Evolutionary conservation across 2,329 filamentous ascomycete species (phyloP).

Genomic region (Didymella sp.): DNA sequence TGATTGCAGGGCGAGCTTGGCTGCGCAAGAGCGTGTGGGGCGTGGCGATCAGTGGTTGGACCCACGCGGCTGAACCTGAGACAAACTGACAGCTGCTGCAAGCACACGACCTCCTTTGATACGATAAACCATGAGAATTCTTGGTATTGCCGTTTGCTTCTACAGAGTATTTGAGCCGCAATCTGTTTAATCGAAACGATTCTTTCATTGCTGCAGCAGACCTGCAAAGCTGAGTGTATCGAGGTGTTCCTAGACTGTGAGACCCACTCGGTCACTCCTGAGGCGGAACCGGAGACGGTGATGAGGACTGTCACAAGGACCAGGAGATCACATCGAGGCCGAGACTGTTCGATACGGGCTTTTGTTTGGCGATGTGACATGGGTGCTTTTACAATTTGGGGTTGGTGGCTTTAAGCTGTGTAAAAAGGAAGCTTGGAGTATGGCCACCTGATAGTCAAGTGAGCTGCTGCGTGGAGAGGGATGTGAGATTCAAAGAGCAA

Average conservation of each 20-base stretch:
- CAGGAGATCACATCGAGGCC: not conserved
- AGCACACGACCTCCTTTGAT: not conserved
- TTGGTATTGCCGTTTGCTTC: not conserved
- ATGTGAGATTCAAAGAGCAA: too few species aligned
- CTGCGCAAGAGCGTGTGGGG: conserved; percentile 4
- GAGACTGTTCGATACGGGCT: not conserved
- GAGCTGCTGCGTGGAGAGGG: too few species aligned
- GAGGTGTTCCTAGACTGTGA: not conserved
- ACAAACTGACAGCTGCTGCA: conserved; percentile 1
- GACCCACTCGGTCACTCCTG: not conserved
- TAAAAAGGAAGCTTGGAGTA: too few species aligned
- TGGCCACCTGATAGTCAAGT: too few species aligned
- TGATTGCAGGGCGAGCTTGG: conserved; percentile 17
- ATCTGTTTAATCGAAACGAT: too few species aligned
- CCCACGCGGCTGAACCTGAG: conserved; percentile 4
- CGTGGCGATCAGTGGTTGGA: conserved; percentile 9
- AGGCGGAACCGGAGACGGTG: not conserved
- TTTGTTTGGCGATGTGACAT: too few species aligned
- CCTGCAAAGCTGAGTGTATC: not conserved
- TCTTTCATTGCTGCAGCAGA: too few species aligned
- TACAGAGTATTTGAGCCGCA: too few species aligned
- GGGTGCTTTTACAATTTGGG: too few species aligned
- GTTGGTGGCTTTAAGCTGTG: too few species aligned
- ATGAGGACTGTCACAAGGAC: not conserved
- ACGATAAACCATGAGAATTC: not conserved